A percentile compares a stretch with the other conserved stretches of the same genome.
Conservation (phyloP, 108 stramenopile species). For the Fistulifera solaris region DNA sequence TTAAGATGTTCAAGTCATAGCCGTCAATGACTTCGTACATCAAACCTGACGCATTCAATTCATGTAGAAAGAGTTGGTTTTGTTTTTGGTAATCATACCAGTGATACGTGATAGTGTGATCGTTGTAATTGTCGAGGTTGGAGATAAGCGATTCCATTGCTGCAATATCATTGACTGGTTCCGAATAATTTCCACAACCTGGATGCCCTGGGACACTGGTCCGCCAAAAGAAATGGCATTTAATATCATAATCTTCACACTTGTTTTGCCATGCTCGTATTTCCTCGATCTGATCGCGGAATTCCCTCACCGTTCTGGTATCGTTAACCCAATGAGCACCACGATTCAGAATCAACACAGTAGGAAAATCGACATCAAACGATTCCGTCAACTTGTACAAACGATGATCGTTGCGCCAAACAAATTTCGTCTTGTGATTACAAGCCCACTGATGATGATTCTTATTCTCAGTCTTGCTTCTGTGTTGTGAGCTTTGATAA, state of each 20-base stretch:
- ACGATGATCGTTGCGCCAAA: conserved; percentile 24
- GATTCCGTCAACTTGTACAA: conserved; percentile 14
- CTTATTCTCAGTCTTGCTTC: conserved; percentile 4
- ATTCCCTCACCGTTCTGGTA: conserved; percentile 12
- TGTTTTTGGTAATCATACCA: conserved; percentile 38
- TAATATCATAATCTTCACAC: conserved; percentile 12
- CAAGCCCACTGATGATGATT: conserved; percentile 23
- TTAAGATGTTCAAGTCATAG: conserved; percentile 31
- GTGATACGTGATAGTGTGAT: conserved; percentile 21
- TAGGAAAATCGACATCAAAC: conserved; percentile 19
- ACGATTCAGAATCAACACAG: conserved; percentile 37
- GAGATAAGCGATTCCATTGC: conserved; percentile 28
- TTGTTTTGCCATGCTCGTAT: conserved; percentile 23
- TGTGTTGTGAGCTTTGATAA: conserved; percentile 12
- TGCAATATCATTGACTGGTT: conserved; percentile 25
- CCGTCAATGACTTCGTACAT: conserved; percentile 24
- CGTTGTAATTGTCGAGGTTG: conserved; percentile 18
- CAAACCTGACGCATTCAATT: background rate
- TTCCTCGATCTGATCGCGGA: conserved; percentile 12
- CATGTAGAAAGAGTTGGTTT: conserved; percentile 19
- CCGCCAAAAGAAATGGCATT: conserved; percentile 29
- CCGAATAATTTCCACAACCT: conserved; percentile 25
- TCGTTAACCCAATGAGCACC: conserved; percentile 37
- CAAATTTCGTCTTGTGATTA: conserved; percentile 8
- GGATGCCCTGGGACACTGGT: conserved; percentile 46